A percentile compares a stretch with the other conserved stretches of the same genome.
These are phyloP conservation scores for Diospyros kaki DNA, from an alignment of 148 eudicot species.

Conservation along the genomic window DNA sequence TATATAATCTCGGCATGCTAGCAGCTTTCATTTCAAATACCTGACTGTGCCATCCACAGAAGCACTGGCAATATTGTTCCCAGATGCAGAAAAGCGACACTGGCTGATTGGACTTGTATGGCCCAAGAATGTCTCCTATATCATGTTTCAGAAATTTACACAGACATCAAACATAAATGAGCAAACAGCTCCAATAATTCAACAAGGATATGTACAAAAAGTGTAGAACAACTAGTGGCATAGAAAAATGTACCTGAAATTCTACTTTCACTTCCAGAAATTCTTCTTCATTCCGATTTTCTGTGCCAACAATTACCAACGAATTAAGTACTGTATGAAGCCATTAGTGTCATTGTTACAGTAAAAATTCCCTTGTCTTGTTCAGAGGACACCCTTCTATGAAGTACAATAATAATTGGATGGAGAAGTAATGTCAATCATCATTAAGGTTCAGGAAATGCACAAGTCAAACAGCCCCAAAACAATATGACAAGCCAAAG, in stretches of 20 bases:
- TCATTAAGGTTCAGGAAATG: neutral
- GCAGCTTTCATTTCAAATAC: slow-evolving; percentile 28
- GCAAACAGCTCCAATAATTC: slow-evolving; percentile 2
- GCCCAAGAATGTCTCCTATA: slow-evolving; percentile 86
- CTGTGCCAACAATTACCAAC: slow-evolving; percentile 10
- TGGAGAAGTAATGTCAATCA: slow-evolving; percentile 4
- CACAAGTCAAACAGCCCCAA: neutral
- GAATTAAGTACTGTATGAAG: slow-evolving; percentile 5
- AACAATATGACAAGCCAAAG: too few relatives aligned
- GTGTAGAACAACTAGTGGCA: slow-evolving; percentile 5
- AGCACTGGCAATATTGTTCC: slow-evolving; percentile 95
- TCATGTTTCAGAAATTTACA: slow-evolving; percentile 10
- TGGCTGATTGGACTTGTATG: slow-evolving; percentile 91
- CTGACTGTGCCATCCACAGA: slow-evolving; percentile 96
- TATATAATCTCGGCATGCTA: neutral
- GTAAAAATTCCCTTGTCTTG: neutral
- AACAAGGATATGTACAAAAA: neutral
- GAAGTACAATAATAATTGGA: neutral
- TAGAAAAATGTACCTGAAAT: slow-evolving; percentile 52
- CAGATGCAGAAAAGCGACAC: slow-evolving; percentile 93
- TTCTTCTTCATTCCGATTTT: slow-evolving; percentile 55
- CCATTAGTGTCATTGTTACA: neutral
- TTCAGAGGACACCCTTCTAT: neutral
- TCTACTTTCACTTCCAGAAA: slow-evolving; percentile 84
- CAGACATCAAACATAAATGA: neutral